Percentiles rank a stretch among this genome's conserved stretches.
Conservation (phyloP, 2,329 filamentous ascomycete species). For the Ceratocystis smalleyi region DNA sequence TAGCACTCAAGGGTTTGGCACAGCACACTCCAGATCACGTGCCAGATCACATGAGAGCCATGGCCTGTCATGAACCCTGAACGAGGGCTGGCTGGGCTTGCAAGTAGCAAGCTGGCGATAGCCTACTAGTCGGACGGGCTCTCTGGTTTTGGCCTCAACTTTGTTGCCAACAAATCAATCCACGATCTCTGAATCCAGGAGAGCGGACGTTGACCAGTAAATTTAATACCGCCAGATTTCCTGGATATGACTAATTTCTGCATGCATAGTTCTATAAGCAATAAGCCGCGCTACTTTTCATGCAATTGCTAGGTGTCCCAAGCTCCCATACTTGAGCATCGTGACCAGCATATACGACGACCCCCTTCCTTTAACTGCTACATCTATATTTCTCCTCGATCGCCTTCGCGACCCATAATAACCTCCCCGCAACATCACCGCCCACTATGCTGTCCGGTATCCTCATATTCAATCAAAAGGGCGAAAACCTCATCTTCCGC, state of each 20-base stretch:
- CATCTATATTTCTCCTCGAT: not conserved
- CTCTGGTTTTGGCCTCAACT: not conserved
- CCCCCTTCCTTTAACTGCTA: not conserved
- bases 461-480: slow-evolving; percentile 97
- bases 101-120: not conserved
- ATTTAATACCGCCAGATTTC: not conserved
- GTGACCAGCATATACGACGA: not conserved
- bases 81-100: not conserved
- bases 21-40: not conserved
- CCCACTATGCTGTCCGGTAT: slow-evolving; percentile 78
- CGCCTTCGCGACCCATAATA: not conserved
- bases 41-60: not conserved
- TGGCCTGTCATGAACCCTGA: not conserved
- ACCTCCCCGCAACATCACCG: not conserved
- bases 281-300: not conserved
- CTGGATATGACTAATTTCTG: not conserved
- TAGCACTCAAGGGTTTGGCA: not conserved
- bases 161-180: not conserved
- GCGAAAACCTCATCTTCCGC: slow-evolving; percentile 98
- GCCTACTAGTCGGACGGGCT: not conserved
- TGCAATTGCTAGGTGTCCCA: not conserved
- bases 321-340: not conserved
- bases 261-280: not conserved
- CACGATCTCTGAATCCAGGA: not conserved
- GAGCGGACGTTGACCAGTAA: not conserved